Conservation (phyloP, 345 rosid genomes). For the Linum trigynum region DNA sequence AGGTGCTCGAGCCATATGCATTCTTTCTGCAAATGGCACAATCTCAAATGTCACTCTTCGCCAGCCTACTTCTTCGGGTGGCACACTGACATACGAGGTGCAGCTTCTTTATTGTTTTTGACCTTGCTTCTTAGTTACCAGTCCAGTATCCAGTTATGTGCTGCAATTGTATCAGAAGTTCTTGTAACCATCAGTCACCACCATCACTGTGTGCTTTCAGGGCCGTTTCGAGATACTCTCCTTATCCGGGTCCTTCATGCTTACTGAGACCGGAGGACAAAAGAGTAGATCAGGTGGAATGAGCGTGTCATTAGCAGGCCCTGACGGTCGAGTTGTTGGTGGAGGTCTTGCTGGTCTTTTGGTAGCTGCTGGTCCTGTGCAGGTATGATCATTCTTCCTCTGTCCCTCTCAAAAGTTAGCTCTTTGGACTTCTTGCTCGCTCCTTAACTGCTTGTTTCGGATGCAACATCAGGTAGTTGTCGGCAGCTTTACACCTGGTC, state of each 20-base stretch:
- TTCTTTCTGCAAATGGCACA: slow-evolving; percentile 80
- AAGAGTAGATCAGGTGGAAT: slow-evolving; percentile 92
- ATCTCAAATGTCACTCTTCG: slow-evolving; percentile 85
- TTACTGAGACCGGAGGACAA: slow-evolving; percentile 59
- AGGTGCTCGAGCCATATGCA: slow-evolving; percentile 71
- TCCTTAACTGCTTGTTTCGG: slow-evolving; percentile 4
- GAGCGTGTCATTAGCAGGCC: slow-evolving; percentile 88
- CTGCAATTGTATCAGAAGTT: not conserved
- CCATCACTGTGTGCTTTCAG: slow-evolving; percentile 20
- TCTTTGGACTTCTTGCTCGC: not conserved
- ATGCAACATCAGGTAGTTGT: slow-evolving; percentile 47
- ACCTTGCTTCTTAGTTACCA: no score
- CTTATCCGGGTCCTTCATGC: slow-evolving; percentile 77
- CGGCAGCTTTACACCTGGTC: slow-evolving; percentile 68
- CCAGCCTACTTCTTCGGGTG: slow-evolving; percentile 73
- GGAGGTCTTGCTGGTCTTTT: slow-evolving; percentile 88
- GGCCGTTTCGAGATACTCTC: slow-evolving; percentile 97
- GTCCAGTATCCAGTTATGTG: not conserved
- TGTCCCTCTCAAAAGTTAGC: not conserved
- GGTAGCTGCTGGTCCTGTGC: slow-evolving; percentile 90
- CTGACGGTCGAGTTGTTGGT: slow-evolving; percentile 88
- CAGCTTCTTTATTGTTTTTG: not conserved
- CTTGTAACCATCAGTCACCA: not conserved
- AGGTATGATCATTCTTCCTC: slow-evolving; percentile 33
- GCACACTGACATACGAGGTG: slow-evolving; percentile 93